Evolutionary conservation across 345 rosid species (phyloP), one percentile per base, ranked within the genome.

Genomic region (Salix caprea): DNA sequence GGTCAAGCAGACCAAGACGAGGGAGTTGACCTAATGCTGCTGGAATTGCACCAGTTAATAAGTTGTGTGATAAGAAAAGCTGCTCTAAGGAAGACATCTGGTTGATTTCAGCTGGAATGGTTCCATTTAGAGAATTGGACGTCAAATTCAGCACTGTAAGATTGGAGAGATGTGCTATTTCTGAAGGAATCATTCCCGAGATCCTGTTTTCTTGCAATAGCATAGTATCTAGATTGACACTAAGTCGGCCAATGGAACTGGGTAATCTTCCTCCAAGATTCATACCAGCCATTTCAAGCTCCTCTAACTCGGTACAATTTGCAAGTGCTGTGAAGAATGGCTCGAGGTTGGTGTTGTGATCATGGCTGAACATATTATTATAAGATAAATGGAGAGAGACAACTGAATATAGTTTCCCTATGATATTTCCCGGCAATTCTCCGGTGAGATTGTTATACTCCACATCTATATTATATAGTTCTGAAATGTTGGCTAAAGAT

Each of bases 271-370:
- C 92, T 82, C 90, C 86, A 1, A 89, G 85, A 14, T 69, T 82
- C 86, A 86, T 86, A 21, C 89, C 89, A n/a, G 82, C 90, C 81
- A 86, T 64, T 65, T 83, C 92, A 56, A 89, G 72, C 52, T 87
- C 90, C 56, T 6, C 32, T 61, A 89, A 84, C 18, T 1, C 2
- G 5, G 87, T 84, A 74, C 88, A 87, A 32, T 88, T 88, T 58
- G 54, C 62, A 42, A 87, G 82, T 54, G 92, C 67, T 3, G 71
- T 66, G 64, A 87, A 89, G 80, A 88, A 86, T 52, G 85, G 78
- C 30, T 78, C 72, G 2, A 87, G 89, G 69, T 86, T 80, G 81
- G 86, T 86, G 82, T 87, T 87, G 74, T 70, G 50, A 26, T 83
- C 78, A 54, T 85, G 87, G 50, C 87, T 87, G n/a, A 3, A 16